phyloP scores from a whole-genome alignment of 129 eudicot species.

The Heracleum sosnowskyi region DNA sequence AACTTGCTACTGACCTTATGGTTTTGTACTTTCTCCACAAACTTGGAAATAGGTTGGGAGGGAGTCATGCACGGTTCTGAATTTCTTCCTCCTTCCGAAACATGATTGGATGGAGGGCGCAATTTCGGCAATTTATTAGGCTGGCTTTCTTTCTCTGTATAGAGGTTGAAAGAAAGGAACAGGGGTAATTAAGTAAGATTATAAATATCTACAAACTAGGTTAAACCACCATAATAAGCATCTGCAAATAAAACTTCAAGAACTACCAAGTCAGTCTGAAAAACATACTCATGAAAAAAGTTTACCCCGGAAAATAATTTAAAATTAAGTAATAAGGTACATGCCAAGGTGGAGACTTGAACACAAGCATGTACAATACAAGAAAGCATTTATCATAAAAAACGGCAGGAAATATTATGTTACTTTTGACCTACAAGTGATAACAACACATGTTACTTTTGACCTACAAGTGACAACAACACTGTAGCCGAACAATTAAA shows the following conservation, averaged over 20 bases:
- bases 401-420: not conserved
- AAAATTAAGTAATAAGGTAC: not conserved
- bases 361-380: not conserved
- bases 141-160: conserved; percentile 19
- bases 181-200: conserved; percentile 4
- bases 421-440: not conserved
- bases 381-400: not conserved
- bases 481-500: not conserved
- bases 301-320: not conserved
- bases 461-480: not conserved
- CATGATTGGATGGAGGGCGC: conserved; percentile 10
- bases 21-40: not conserved
- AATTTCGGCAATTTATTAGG: conserved; percentile 16
- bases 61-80: not conserved
- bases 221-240: not conserved
- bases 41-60: conserved; percentile 4
- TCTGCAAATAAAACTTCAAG: not conserved
- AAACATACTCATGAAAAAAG: not conserved
- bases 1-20: conserved; percentile 2
- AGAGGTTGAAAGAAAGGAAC: not conserved
- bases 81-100: conserved; percentile 16
- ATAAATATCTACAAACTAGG: not conserved
- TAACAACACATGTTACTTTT: not conserved
- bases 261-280: not conserved
- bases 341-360: not conserved